phyloP scores from a whole-genome alignment of 139 green algal genomes.

The Nannochloris sp. region DNA sequence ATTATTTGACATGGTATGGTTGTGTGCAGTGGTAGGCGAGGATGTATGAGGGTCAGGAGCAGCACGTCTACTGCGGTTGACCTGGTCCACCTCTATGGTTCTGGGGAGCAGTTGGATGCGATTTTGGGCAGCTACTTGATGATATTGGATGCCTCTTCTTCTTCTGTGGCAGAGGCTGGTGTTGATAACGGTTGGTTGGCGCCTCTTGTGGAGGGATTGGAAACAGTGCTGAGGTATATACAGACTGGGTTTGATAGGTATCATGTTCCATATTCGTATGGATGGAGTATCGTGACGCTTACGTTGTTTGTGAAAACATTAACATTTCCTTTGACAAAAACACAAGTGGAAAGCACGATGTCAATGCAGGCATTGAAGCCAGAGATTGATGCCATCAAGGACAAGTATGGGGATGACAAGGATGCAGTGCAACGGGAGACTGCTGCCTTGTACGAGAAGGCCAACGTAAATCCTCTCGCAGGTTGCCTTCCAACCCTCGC shows the following conservation, averaged over 20 bases:
- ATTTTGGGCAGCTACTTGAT: neutral
- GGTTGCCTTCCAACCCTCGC: conserved; percentile 81
- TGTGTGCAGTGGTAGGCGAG: too few relatives aligned
- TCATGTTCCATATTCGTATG: conserved; percentile 87
- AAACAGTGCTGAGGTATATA: conserved; percentile 58
- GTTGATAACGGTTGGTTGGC: conserved; percentile 51
- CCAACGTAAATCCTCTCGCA: conserved; percentile 73
- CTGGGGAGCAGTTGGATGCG: neutral
- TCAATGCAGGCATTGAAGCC: conserved; percentile 78
- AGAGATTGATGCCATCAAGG: conserved; percentile 81
- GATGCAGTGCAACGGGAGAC: conserved; percentile 69
- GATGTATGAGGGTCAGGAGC: too few relatives aligned
- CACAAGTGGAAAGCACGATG: conserved; percentile 82
- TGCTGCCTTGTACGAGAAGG: conserved; percentile 76
- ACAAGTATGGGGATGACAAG: conserved; percentile 78
- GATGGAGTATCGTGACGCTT: conserved; percentile 87
- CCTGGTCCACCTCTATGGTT: neutral
- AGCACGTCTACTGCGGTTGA: too few relatives aligned
- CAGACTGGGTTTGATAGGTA: conserved; percentile 61
- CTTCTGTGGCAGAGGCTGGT: conserved; percentile 6
- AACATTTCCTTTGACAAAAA: conserved; percentile 92
- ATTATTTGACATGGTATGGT: too few relatives aligned
- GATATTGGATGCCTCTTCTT: conserved; percentile 1
- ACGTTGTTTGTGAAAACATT: conserved; percentile 84
- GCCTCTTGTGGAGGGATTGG: conserved; percentile 55